phyloP scores from a whole-genome alignment of 768 basidiomycete species.

The Suillus hirtellus region DNA sequence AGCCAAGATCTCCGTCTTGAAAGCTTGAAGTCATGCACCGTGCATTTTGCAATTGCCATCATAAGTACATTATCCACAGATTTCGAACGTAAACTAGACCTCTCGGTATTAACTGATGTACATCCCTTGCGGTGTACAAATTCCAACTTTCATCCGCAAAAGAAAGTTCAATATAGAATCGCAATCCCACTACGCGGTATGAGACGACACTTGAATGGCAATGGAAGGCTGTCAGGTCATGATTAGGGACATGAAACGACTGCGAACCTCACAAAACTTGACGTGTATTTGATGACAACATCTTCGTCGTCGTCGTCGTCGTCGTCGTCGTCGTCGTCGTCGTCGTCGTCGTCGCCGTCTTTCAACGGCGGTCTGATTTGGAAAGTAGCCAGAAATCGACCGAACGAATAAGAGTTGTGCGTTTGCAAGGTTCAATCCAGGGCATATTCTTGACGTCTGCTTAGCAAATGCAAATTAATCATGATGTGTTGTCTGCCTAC shows the following conservation, averaged over 20 bases:
- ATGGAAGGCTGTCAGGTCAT: not conserved
- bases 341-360: not conserved
- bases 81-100: no score
- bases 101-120: no score
- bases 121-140: no score
- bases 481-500: not conserved
- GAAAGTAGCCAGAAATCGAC: not conserved
- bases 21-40: no score
- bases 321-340: no score
- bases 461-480: not conserved
- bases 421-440: not conserved
- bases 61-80: no score
- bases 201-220: slow-evolving; percentile 1
- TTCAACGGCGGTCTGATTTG: not conserved
- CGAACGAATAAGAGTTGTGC: not conserved
- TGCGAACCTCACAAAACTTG: not conserved
- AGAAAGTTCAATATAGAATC: not conserved
- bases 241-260: not conserved
- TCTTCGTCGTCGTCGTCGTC: not conserved
- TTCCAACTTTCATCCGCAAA: not conserved
- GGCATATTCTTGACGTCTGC: not conserved
- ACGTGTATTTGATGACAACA: not conserved
- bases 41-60: no score
- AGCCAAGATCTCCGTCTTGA: no score
- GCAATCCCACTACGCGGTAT: not conserved